Percentiles rank a stretch among this genome's conserved stretches.
phyloP scores from a whole-genome alignment of 371 early-diverging fungal species.

The Batkoa obscura region DNA sequence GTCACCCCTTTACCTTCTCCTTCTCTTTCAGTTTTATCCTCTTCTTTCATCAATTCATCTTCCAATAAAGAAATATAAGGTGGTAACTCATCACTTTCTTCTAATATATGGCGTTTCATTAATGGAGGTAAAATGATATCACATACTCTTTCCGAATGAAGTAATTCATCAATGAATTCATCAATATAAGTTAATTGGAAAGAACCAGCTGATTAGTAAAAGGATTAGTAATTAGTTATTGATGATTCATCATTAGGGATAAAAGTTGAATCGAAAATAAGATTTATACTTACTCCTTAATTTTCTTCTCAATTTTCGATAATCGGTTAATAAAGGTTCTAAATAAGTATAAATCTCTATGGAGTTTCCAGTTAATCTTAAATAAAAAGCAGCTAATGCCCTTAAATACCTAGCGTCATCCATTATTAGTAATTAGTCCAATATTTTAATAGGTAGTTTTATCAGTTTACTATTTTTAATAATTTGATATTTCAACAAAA shows the following conservation, averaged over 20 bases:
- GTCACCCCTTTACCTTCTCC: background rate
- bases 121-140: constrained; percentile 76
- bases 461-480: no score
- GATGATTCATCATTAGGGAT: background rate
- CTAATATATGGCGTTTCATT: constrained; percentile 54
- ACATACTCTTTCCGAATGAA: constrained; percentile 63
- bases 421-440: no score
- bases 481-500: background rate
- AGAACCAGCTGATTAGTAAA: constrained; percentile 15
- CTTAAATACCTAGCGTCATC: constrained; percentile 42
- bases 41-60: constrained; percentile 34
- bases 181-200: constrained; percentile 63
- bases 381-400: constrained; percentile 75
- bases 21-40: background rate
- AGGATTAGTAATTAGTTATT: background rate
- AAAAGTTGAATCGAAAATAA: background rate
- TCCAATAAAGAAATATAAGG: constrained; percentile 66
- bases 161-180: constrained; percentile 70
- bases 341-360: constrained; percentile 63
- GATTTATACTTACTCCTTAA: constrained; percentile 20
- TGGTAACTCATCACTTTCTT: constrained; percentile 68
- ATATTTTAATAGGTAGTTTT: no score
- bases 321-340: constrained; percentile 72
- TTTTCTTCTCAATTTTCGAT: constrained; percentile 58
- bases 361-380: constrained; percentile 55